Conservation (phyloP, 2,329 filamentous ascomycete species). For the Zymoseptoria brevis region DNA sequence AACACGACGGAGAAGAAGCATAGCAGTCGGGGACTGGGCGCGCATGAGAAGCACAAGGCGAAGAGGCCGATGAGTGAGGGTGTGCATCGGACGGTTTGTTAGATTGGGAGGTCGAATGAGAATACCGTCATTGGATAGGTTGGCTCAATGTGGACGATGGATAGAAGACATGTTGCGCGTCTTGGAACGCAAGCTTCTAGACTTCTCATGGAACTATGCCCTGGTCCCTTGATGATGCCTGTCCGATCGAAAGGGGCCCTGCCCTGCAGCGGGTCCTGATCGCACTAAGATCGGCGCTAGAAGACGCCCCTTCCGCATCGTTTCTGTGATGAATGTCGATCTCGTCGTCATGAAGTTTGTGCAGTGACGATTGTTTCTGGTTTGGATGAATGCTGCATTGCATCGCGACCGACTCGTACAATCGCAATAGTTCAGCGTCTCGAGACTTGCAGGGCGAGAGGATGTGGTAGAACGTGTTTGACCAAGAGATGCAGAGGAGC, state of each 20-base stretch:
- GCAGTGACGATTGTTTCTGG: background rate
- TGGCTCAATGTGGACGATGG: background rate
- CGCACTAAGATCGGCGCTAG: background rate
- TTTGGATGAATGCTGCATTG: background rate
- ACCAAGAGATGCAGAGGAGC: no score
- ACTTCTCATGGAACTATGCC: background rate
- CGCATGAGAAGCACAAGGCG: slow-evolving; percentile 38
- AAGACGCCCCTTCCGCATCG: background rate
- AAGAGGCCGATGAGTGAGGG: slow-evolving; percentile 40
- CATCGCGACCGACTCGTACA: no score
- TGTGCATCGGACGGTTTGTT: slow-evolving; percentile 44
- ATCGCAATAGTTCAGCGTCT: no score
- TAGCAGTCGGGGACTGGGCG: slow-evolving; percentile 29
- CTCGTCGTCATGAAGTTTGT: background rate
- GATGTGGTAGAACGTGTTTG: no score
- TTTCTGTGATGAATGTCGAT: background rate
- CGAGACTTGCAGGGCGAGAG: no score
- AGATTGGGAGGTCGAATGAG: slow-evolving; percentile 1
- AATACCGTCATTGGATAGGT: background rate
- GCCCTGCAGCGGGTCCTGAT: background rate
- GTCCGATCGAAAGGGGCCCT: background rate
- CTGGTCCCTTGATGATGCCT: background rate
- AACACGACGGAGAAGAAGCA: slow-evolving; percentile 37
- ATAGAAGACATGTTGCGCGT: no score
- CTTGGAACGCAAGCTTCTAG: no score